Conservation (phyloP, 345 rosid species). For the Melastoma malabathricum region DNA sequence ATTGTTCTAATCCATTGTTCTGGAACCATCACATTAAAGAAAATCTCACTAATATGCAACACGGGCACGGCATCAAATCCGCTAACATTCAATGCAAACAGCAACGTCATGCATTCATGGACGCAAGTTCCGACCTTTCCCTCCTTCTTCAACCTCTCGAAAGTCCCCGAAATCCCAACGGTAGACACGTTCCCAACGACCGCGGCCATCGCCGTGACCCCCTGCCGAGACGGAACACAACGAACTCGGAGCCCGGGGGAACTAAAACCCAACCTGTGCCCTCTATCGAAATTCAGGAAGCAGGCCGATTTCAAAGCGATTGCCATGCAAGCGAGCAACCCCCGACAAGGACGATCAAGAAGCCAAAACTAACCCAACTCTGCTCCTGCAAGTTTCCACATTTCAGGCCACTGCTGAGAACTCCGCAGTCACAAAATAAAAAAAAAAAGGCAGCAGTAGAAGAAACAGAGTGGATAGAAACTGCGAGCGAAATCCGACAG, state of each 20-base stretch:
- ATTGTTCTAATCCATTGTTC: too few relatives aligned
- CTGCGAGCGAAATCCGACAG: too few relatives aligned
- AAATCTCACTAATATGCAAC: too few relatives aligned
- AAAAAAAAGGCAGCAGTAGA: too few relatives aligned
- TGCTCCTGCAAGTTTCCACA: neutral
- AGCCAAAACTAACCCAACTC: neutral
- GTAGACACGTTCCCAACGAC: constrained; percentile 20
- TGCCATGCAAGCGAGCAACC: constrained; percentile 16
- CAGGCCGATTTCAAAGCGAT: constrained; percentile 12
- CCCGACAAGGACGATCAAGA: neutral
- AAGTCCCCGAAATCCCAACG: constrained; percentile 47
- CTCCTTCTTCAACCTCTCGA: constrained; percentile 41
- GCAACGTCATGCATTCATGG: too few relatives aligned
- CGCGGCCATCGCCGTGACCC: constrained; percentile 42
- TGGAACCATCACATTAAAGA: too few relatives aligned
- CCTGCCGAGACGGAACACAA: constrained; percentile 16
- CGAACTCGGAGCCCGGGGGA: constrained; percentile 11
- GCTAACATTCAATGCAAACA: too few relatives aligned
- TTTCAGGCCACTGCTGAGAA: too few relatives aligned
- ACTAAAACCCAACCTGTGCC: constrained; percentile 13
- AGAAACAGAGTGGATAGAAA: too few relatives aligned
- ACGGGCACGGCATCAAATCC: too few relatives aligned
- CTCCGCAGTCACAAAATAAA: too few relatives aligned
- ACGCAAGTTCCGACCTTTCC: constrained; percentile 38
- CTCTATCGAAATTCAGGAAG: constrained; percentile 19